A percentile compares a stretch with the other conserved stretches of the same genome.
These are phyloP conservation scores for Alternaria rosae DNA, from an alignment of 2,329 filamentous ascomycete species.

Conservation along the genomic window DNA sequence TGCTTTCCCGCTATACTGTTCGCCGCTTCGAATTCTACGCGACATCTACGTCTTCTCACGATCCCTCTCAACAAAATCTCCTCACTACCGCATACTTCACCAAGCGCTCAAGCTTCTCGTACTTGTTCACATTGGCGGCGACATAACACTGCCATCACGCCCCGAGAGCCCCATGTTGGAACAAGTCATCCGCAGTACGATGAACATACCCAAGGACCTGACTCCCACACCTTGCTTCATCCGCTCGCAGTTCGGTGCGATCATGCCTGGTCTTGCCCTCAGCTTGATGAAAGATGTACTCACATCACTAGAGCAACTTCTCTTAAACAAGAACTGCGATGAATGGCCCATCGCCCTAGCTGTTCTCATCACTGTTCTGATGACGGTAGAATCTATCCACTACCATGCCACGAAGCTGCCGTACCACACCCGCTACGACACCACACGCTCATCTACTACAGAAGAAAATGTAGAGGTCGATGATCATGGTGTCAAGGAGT, in stretches of 20 bases:
- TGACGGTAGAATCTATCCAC: slow-evolving; percentile 50
- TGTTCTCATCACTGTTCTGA: slow-evolving; percentile 43
- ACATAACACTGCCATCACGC: slow-evolving; percentile 40
- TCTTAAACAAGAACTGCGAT: slow-evolving; percentile 36
- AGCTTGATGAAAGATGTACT: slow-evolving; percentile 45
- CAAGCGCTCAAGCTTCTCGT: slow-evolving; percentile 49
- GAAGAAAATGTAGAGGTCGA: slow-evolving; percentile 24
- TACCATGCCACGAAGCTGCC: slow-evolving; percentile 48
- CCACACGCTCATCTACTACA: not conserved
- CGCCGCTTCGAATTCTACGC: slow-evolving; percentile 42
- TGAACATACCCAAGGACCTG: slow-evolving; percentile 17
- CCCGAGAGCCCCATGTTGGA: slow-evolving; percentile 21
- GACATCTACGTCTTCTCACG: slow-evolving; percentile 46
- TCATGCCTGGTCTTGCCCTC: slow-evolving; percentile 45
- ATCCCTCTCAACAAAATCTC: slow-evolving; percentile 21
- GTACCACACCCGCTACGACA: slow-evolving; percentile 37
- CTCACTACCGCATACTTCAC: slow-evolving; percentile 35
- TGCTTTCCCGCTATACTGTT: slow-evolving; percentile 46
- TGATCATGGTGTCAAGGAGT: slow-evolving; percentile 35
- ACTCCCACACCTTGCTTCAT: slow-evolving; percentile 50
- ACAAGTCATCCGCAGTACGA: slow-evolving; percentile 30
- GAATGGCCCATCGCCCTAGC: slow-evolving; percentile 47
- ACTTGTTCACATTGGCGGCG: slow-evolving; percentile 50
- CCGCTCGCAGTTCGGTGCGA: slow-evolving; percentile 47
- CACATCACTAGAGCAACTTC: slow-evolving; percentile 38